Base-by-base conservation (phyloP, 2,329 filamentous ascomycete species). In the Curvularia hawaiiensis region DNA sequence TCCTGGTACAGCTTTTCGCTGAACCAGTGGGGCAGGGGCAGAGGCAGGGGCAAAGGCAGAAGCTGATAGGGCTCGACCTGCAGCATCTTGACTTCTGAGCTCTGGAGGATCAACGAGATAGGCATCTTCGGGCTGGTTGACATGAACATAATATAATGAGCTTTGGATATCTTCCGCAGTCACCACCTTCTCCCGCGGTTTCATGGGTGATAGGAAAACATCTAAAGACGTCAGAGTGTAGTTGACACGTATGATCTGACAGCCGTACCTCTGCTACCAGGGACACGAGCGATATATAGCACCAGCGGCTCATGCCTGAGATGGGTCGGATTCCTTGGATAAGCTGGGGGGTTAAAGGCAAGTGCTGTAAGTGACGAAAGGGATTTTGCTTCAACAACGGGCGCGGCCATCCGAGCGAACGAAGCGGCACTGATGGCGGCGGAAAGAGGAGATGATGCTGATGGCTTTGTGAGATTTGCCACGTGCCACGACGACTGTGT, bases 211-310 rank as follows among this genome's bases (percentile, higher is more conserved):
- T 45, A 99, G 86, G 67, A 97, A 96, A 56, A 97, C 85, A 82
- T 97, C 94, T 95, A 47, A 12, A 41, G 46, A 9, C 26, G 59
- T 73, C 66, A 74, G 67, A 50, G 12, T 39, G 20, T 40, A 20
- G 14, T 30, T 20, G 43, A 22, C 18, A 33, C 30, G 3, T 31
- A 44, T n/a, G 26, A 18, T 12, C 47, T 16, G 52, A 54, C 60
- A 64, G 59, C 74, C 79, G 64, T 81, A 93, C 92, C 91, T 88
- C 88, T 87, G 62, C 90, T 96, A 22, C 94, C 94, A 1, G 95
- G 95, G 0, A 99, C 94, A 64, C 94, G 84, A 35, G 94, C 92
- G 64, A 99, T 96, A 78, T 99, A 99, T 40, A 99, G 84, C 2
- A 88, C 87, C 50, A 98, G 77, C 4, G 91, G 87, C 49, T 91